These are phyloP conservation scores for Dendryphion nanum DNA, from an alignment of 2,329 filamentous ascomycete genomes.

Conservation along the genomic window DNA sequence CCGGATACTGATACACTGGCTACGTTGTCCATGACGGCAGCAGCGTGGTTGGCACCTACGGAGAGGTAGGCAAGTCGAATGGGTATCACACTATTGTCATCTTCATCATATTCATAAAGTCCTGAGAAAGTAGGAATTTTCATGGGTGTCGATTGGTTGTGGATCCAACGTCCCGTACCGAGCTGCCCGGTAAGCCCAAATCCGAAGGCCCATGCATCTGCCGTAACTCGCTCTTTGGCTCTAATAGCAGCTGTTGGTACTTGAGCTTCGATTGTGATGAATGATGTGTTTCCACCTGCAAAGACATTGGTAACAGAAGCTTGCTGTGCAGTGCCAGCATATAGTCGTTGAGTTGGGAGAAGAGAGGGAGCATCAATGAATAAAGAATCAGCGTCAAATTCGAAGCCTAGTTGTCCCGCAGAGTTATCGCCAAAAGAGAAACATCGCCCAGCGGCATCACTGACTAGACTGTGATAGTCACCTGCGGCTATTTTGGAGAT, in stretches of 20 bases:
- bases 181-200: conserved; percentile 80
- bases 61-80: conserved; percentile 74
- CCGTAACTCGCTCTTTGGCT: conserved; percentile 58
- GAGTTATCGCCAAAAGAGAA: conserved; percentile 92
- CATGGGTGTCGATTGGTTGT: conserved; percentile 72
- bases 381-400: conserved; percentile 61
- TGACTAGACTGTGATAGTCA: conserved; percentile 79
- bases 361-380: conserved; percentile 68
- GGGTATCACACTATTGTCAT: conserved; percentile 63
- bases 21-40: conserved; percentile 80
- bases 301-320: conserved; percentile 74
- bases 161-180: conserved; percentile 86
- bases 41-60: conserved; percentile 76
- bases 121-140: conserved; percentile 83
- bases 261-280: conserved; percentile 79
- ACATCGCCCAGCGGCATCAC: conserved; percentile 72
- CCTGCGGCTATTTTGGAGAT: conserved; percentile 77
- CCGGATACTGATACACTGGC: conserved; percentile 61
- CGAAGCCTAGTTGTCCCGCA: conserved; percentile 85
- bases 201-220: conserved; percentile 85
- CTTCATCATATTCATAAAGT: conserved; percentile 84
- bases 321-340: conserved; percentile 61
- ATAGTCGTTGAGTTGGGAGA: conserved; percentile 70
- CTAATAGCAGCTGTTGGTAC: conserved; percentile 49
- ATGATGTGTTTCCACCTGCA: conserved; percentile 84